phyloP scores from a whole-genome alignment of 2,329 filamentous ascomycete species.

The Stemphylium lycopersici region DNA sequence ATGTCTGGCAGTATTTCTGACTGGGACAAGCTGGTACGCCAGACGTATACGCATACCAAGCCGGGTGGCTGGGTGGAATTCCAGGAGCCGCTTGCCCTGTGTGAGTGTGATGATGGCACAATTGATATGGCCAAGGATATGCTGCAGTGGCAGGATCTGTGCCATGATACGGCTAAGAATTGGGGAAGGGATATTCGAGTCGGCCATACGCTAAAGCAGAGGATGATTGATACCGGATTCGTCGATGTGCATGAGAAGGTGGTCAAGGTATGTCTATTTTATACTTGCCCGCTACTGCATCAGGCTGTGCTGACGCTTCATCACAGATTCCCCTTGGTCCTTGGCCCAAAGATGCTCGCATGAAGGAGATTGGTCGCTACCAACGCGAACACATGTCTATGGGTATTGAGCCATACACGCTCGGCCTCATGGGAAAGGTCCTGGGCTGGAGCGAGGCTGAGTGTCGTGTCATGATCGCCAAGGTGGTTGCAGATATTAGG shows the following conservation, averaged over 20 bases:
- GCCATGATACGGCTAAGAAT: conserved; percentile 33
- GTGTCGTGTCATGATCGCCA: conserved; percentile 43
- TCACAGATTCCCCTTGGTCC: conserved; percentile 41
- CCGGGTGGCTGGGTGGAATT: conserved; percentile 47
- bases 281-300: neutral
- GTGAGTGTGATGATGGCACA: conserved; percentile 41
- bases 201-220: conserved; percentile 31
- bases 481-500: conserved; percentile 41
- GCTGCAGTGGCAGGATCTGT: conserved; percentile 36
- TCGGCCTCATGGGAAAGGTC: conserved; percentile 45
- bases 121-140: conserved; percentile 32
- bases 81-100: conserved; percentile 44
- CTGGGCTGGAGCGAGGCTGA: conserved; percentile 45
- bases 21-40: conserved; percentile 38
- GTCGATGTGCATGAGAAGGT: conserved; percentile 43
- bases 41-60: conserved; percentile 34
- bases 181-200: conserved; percentile 39
- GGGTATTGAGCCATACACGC: conserved; percentile 46
- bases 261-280: conserved; percentile 33
- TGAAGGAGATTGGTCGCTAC: conserved; percentile 58
- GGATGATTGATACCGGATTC: conserved; percentile 41
- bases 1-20: conserved; percentile 40
- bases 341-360: conserved; percentile 57
- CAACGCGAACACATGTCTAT: conserved; percentile 45
- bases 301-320: conserved; percentile 3